Percentiles rank a stretch among this genome's conserved stretches.
Conservation (phyloP, 1,139 yeast genomes). For the Candida sanyaensis region DNA sequence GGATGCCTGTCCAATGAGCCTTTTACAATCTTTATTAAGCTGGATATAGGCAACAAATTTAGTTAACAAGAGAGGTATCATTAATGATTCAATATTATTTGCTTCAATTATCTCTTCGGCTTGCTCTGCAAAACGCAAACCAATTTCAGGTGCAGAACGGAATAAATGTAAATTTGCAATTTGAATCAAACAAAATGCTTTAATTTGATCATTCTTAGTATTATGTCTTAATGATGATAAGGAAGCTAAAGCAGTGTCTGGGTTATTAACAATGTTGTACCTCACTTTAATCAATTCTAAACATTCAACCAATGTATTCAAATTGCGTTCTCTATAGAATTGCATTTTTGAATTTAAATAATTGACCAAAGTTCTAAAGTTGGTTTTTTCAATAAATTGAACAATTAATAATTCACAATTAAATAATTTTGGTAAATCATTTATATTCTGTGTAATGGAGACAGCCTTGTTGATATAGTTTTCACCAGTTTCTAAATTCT, state of each 20-base stretch:
- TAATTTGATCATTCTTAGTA: constrained; percentile 15
- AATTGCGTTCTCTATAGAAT: constrained; percentile 18
- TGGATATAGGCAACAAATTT: constrained; percentile 2
- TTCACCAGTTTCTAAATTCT: constrained; percentile 40
- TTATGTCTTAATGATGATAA: constrained; percentile 21
- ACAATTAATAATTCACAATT: constrained; percentile 35
- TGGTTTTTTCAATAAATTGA: constrained; percentile 29
- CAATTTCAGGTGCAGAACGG: constrained; percentile 28
- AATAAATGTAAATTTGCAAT: constrained; percentile 26
- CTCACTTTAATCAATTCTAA: constrained; percentile 31
- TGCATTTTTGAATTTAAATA: constrained; percentile 29
- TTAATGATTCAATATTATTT: neutral
- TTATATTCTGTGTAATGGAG: constrained; percentile 30
- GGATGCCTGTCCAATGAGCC: neutral
- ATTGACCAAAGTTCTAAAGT: constrained; percentile 25
- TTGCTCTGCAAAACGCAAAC: constrained; percentile 16
- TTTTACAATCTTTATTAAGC: constrained; percentile 2
- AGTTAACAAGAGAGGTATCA: neutral
- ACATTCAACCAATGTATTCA: constrained; percentile 19
- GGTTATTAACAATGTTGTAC: constrained; percentile 25
- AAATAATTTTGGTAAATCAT: constrained; percentile 21
- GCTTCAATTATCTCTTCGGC: constrained; percentile 13
- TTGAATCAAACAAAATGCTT: constrained; percentile 22
- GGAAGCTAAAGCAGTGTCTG: constrained; percentile 24
- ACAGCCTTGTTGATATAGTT: constrained; percentile 40